phyloP scores from a whole-genome alignment of 805 yeast species.

The Kluyveromyces aestuarii region DNA sequence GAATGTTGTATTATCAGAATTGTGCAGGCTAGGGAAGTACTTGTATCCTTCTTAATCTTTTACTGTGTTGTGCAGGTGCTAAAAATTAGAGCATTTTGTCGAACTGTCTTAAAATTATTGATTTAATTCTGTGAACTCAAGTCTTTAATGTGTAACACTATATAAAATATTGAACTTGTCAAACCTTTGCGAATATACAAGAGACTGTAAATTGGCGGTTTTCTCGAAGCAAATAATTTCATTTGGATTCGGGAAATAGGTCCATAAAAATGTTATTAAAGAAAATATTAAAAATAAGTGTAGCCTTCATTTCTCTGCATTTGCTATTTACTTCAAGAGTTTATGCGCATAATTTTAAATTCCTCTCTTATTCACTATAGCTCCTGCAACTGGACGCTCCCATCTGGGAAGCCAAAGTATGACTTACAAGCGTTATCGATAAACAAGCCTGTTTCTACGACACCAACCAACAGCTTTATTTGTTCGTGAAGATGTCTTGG shows the following conservation, averaged over 20 bases:
- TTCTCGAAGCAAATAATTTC: too few species aligned
- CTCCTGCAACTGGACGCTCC: constrained; percentile 36
- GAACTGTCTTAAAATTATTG: not conserved
- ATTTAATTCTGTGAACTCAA: not conserved
- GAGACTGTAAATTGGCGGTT: too few species aligned
- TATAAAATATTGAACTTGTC: not conserved
- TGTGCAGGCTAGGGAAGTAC: too few species aligned
- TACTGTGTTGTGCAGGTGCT: too few species aligned
- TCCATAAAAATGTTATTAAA: too few species aligned
- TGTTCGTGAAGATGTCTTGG: constrained; percentile 47
- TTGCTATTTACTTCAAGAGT: not conserved
- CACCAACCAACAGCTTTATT: constrained; percentile 77
- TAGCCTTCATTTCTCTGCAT: not conserved
- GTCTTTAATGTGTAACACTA: not conserved
- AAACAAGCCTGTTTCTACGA: constrained; percentile 93
- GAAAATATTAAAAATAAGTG: too few species aligned
- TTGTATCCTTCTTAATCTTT: too few species aligned
- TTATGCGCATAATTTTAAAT: too few species aligned
- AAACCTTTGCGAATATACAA: not conserved
- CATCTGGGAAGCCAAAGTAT: constrained; percentile 83
- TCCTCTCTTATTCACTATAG: not conserved
- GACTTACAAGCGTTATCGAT: constrained; percentile 61
- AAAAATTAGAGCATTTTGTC: not conserved
- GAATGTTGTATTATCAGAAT: not conserved
- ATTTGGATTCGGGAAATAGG: too few species aligned